Conservation (phyloP, 1,284 basidiomycete species). For the Trametes sp. region DNA sequence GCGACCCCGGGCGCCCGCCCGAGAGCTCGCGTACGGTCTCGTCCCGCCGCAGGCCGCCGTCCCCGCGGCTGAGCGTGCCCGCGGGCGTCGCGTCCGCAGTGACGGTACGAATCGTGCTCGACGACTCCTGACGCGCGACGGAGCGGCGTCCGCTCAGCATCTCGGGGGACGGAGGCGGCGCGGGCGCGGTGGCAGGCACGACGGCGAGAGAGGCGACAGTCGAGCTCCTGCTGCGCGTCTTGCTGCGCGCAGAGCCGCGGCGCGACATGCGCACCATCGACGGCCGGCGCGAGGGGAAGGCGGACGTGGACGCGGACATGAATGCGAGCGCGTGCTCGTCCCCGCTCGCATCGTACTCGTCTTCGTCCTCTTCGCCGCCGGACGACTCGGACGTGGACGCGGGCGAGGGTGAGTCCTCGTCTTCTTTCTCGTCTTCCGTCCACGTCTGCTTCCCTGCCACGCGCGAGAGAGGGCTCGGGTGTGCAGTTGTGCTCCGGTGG, state of each 20-base stretch:
- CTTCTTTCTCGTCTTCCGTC: conserved; percentile 55
- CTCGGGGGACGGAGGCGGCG: background rate
- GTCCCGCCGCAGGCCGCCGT: conserved; percentile 27
- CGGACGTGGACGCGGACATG: conserved; percentile 12
- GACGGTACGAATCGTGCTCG: conserved; percentile 74
- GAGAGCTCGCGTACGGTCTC: conserved; percentile 32
- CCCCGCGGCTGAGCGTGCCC: conserved; percentile 17
- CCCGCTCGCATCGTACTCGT: conserved; percentile 17
- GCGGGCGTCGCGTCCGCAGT: conserved; percentile 52
- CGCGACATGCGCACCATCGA: conserved; percentile 22
- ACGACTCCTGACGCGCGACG: conserved; percentile 58
- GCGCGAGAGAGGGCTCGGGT: conserved; percentile 70
- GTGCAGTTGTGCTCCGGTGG: conserved; percentile 45
- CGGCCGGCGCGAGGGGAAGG: conserved; percentile 2
- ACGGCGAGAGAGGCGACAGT: conserved; percentile 64
- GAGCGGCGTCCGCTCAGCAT: conserved; percentile 19
- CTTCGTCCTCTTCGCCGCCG: conserved; percentile 5
- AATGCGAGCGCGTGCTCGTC: conserved; percentile 14
- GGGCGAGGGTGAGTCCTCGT: conserved; percentile 54
- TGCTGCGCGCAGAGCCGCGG: conserved; percentile 30
- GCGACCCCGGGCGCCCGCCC: conserved; percentile 12
- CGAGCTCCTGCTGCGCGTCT: conserved; percentile 62
- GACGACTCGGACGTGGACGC: conserved; percentile 54
- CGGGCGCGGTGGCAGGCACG: conserved; percentile 18
- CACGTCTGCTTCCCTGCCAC: conserved; percentile 54